Percentiles rank a stretch among this genome's conserved stretches.
phyloP scores from a whole-genome alignment of 2,329 filamentous ascomycete species.

The Colletotrichum australisinense region DNA sequence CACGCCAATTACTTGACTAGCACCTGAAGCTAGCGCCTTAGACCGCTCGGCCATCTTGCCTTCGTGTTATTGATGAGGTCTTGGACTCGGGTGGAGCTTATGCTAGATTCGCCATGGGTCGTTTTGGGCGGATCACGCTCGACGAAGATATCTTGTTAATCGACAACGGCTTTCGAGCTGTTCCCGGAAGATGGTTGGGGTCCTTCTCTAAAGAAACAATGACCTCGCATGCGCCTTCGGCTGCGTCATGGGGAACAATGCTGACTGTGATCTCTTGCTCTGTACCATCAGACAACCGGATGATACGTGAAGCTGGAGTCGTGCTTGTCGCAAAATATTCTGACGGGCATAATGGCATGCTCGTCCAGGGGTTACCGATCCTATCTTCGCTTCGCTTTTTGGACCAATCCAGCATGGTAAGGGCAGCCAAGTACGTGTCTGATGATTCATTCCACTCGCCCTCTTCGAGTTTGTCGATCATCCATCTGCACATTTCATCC shows the following conservation, averaged over 20 bases:
- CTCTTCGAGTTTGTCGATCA: neutral
- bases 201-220: neutral
- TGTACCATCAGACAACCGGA: neutral
- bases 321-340: neutral
- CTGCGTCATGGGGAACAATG: neutral
- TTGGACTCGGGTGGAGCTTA: fast-evolving
- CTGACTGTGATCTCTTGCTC: neutral
- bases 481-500: neutral
- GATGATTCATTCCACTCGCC: neutral
- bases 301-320: neutral
- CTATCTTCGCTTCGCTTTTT: too few species aligned
- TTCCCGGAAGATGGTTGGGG: fast-evolving
- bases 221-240: neutral
- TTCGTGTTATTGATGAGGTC: neutral
- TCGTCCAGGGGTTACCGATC: too few species aligned
- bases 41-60: conserved; percentile 37
- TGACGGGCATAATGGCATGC: too few species aligned
- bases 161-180: neutral
- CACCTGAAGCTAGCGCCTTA: conserved; percentile 37
- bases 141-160: neutral
- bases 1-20: conserved; percentile 34
- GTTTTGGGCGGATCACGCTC: neutral
- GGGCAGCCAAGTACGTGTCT: too few species aligned
- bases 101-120: neutral
- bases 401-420: too few species aligned